Base-by-base conservation (phyloP, 495 filamentous ascomycete genomes). In the Annulohypoxylon bovei region DNA sequence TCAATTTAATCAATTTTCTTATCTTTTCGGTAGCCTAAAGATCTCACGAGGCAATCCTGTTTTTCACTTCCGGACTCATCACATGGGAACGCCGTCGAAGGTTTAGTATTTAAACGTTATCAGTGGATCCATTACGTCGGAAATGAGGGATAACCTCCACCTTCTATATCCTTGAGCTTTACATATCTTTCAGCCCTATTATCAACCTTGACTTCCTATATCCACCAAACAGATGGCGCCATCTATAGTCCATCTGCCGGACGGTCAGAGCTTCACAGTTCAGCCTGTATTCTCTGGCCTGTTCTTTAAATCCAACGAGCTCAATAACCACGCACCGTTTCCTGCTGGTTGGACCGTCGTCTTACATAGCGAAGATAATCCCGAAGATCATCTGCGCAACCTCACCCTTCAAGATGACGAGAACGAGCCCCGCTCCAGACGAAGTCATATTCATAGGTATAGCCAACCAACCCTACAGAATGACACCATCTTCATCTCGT, bases 271-370 rank as follows among this genome's bases (percentile, higher is more conserved):
- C 70, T 85, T 95, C 68, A 90, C 89, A 0, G 89, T 97, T 22
- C 87, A 87, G 14, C 91, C 93, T 3, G 92, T 97, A 33, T 98
- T 97, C 77, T 93, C 91, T 30, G 94, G 94, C 49, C 83, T 95
- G 58, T 92, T 88, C 72, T 98, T 98, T 89, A 95, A 93, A 75
- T 86, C 88, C 30, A 90, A 93, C 77, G 90, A 94, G 46, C 82
- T 91, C 49, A 91, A 84, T 65, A 76, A 91, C 72, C 86, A 89
- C 65, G 86, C 86, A 18, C 83, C 88, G 23, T 94, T 97, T 67
- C 92, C 93, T 2, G 87, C 91, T 1, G 94, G 94, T 35, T 98
- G 94, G 94, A 95, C 91, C 1, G 89, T 97, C 60, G 89, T 94
- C 18, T 81, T 98, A 59, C 86, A 93, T 65, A 91, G 89, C 30